Conservation (phyloP, 1,139 yeast species). For the Geotrichum europaeum region DNA sequence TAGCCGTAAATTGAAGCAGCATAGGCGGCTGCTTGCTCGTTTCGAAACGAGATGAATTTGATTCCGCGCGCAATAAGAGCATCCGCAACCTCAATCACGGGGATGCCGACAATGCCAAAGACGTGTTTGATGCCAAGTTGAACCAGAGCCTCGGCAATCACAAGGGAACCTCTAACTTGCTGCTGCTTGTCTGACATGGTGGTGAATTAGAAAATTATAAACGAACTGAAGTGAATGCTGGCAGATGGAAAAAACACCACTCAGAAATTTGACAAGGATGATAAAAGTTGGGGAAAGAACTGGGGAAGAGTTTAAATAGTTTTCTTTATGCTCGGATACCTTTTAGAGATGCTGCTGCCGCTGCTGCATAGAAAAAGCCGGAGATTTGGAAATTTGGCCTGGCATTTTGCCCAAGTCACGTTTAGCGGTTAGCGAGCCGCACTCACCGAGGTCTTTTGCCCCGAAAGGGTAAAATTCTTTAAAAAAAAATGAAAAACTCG, state of each 20-base stretch:
- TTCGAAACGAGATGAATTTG: conserved; percentile 51
- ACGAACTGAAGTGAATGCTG: background rate
- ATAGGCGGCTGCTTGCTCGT: conserved; percentile 64
- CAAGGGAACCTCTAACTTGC: conserved; percentile 35
- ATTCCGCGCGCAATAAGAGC: conserved; percentile 48
- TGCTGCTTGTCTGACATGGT: conserved; percentile 2
- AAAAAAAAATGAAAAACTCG: background rate
- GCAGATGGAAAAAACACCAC: background rate
- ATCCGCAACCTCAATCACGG: conserved; percentile 56
- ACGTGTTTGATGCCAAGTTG: conserved; percentile 47
- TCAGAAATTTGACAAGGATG: background rate
- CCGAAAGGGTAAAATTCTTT: background rate
- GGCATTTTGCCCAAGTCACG: background rate
- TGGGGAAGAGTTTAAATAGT: background rate
- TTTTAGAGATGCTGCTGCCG: background rate
- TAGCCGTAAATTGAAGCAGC: conserved; percentile 66
- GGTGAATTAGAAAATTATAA: background rate
- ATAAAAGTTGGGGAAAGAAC: background rate
- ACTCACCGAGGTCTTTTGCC: background rate
- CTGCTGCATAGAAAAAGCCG: background rate
- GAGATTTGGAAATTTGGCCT: background rate
- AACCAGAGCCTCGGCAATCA: conserved; percentile 44
- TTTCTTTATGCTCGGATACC: background rate
- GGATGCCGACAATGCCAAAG: conserved; percentile 66
- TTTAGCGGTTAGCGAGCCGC: background rate